Evolutionary conservation across 345 rosid species (phyloP).

Genomic region (Turnera subulata): DNA sequence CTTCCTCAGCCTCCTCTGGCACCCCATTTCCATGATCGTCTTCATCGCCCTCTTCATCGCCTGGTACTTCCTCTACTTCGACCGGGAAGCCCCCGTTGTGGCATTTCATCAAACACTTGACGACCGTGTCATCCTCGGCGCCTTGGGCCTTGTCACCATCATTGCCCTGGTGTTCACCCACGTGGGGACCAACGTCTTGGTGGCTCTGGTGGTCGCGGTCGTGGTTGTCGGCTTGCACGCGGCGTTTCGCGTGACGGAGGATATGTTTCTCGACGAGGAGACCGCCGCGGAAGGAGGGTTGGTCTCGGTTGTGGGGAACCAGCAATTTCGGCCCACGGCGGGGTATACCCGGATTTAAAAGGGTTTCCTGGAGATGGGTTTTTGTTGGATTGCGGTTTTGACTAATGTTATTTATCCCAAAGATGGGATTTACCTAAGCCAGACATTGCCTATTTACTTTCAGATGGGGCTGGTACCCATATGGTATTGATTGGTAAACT

Average conservation of each 20-base stretch:
- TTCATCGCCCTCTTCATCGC: conserved; percentile 54
- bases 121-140: conserved; percentile 48
- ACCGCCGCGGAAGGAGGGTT: conserved; percentile 57
- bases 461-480: too few relatives aligned
- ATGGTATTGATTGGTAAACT: too few relatives aligned
- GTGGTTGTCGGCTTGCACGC: conserved; percentile 60
- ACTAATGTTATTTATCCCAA: too few relatives aligned
- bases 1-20: conserved; percentile 74
- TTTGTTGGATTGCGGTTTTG: conserved; percentile 3
- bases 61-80: conserved; percentile 78
- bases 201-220: conserved; percentile 54
- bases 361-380: neutral
- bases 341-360: conserved; percentile 52
- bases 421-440: too few relatives aligned
- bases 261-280: conserved; percentile 72
- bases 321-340: conserved; percentile 35
- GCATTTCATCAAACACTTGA: conserved; percentile 43
- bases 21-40: conserved; percentile 69
- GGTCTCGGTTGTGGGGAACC: conserved; percentile 51
- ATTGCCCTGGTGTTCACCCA: conserved; percentile 67
- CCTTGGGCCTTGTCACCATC: conserved; percentile 54
- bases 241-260: conserved; percentile 53
- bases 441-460: too few relatives aligned
- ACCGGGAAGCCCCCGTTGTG: conserved; percentile 56
- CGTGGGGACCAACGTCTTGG: conserved; percentile 70